A percentile compares a stretch with the other conserved stretches of the same genome.
Evolutionary conservation across 2,329 filamentous ascomycete species (phyloP).

Genomic region (Neopestalotiopsis sp.): DNA sequence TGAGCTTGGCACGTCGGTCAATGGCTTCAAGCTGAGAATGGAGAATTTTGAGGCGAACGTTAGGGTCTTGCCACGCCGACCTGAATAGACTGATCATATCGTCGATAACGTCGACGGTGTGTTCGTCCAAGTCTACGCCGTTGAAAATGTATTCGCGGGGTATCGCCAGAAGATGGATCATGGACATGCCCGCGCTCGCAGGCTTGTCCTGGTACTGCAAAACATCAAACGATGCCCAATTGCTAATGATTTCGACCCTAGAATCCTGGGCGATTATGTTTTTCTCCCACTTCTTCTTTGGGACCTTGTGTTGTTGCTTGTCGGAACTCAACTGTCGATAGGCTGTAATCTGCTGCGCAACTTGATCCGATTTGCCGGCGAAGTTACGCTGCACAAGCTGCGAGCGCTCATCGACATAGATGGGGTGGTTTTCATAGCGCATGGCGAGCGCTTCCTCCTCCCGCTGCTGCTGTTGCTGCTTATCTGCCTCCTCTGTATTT

Average conservation of each 20-base stretch:
- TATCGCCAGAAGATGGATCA: constrained; percentile 14
- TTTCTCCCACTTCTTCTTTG: constrained; percentile 4
- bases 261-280: not conserved
- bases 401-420: not conserved
- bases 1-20: not conserved
- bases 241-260: constrained; percentile 13
- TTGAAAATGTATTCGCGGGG: constrained; percentile 8
- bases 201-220: constrained; percentile 16
- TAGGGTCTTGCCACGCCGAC: not conserved
- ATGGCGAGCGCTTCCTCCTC: not conserved
- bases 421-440: not conserved
- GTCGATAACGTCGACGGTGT: constrained; percentile 12
- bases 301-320: not conserved
- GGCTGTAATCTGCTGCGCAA: not conserved
- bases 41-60: constrained; percentile 7
- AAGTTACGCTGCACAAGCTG: not conserved
- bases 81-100: constrained; percentile 13
- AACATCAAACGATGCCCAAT: constrained; percentile 17
- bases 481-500: not conserved
- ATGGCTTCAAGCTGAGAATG: constrained; percentile 9
- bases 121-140: constrained; percentile 1
- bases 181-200: constrained; percentile 15
- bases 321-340: not conserved
- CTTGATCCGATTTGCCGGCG: not conserved
- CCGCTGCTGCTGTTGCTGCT: not conserved